phyloP scores from a whole-genome alignment of 2,329 filamentous ascomycete genomes.

The Thermomyces lanuginosus region DNA sequence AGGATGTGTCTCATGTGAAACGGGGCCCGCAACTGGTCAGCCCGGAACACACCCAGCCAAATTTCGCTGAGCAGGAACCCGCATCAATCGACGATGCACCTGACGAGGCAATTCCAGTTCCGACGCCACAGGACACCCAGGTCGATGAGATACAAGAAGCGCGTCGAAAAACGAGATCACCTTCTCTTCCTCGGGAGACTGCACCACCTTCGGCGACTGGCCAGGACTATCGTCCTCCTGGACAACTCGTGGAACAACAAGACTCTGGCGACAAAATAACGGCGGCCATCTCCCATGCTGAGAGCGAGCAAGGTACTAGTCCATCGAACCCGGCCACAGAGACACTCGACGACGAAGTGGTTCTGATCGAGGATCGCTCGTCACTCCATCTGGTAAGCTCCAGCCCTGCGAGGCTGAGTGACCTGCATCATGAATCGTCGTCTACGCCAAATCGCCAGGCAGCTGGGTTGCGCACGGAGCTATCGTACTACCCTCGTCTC shows the following conservation, averaged over 20 bases:
- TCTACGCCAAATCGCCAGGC: constrained; percentile 12
- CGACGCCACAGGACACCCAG: constrained; percentile 5
- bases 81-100: not conserved
- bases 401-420: too few species aligned
- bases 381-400: too few species aligned
- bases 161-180: too few species aligned
- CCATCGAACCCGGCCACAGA: constrained; percentile 1
- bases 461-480: constrained; percentile 23
- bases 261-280: too few species aligned
- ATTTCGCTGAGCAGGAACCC: not conserved
- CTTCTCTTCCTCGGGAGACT: not conserved
- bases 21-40: not conserved
- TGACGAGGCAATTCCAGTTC: constrained; percentile 1
- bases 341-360: constrained; percentile 5
- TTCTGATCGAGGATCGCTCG: constrained; percentile 3
- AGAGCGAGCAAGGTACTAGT: too few species aligned
- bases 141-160: constrained; percentile 3
- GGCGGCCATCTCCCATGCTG: too few species aligned
- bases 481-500: constrained; percentile 29
- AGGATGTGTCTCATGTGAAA: constrained; percentile 1
- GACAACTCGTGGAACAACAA: too few species aligned
- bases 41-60: not conserved
- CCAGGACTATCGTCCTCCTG: not conserved
- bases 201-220: not conserved
- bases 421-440: too few species aligned